Conservation (phyloP, 2,329 filamentous ascomycete genomes). For the Clarireedia homoeocarpa region DNA sequence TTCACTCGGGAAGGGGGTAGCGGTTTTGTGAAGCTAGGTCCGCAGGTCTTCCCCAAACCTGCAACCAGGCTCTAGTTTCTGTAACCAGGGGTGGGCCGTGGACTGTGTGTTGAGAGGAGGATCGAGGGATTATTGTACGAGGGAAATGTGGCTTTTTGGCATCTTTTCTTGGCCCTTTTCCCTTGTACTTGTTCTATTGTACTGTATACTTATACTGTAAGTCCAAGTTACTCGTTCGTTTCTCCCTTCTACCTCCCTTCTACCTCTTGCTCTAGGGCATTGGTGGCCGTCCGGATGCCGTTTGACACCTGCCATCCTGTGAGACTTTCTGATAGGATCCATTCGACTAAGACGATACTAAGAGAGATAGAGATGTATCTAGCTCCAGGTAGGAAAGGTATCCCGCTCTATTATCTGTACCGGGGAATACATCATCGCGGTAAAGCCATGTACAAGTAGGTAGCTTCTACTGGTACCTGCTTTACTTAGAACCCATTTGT, state of each 20-base stretch:
- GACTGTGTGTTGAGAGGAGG: background rate
- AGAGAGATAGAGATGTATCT: too few relatives aligned
- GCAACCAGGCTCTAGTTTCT: background rate
- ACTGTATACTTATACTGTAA: background rate
- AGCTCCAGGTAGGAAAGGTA: too few relatives aligned
- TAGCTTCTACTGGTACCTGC: too few relatives aligned
- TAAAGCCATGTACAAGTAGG: too few relatives aligned
- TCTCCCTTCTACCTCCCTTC: background rate
- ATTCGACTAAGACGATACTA: background rate
- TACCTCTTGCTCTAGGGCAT: background rate
- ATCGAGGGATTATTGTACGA: background rate
- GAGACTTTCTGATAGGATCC: slow-evolving; percentile 1
- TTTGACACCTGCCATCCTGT: slow-evolving; percentile 1
- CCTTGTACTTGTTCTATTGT: background rate
- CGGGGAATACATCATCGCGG: too few relatives aligned
- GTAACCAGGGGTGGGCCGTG: background rate
- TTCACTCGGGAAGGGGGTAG: too few relatives aligned
- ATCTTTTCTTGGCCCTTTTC: background rate
- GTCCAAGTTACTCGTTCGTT: too few relatives aligned
- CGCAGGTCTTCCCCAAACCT: too few relatives aligned
- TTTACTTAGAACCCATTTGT: too few relatives aligned
- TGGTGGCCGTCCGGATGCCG: background rate
- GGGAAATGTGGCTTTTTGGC: background rate
- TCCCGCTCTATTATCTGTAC: too few relatives aligned
- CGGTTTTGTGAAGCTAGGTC: too few relatives aligned